Evolutionary conservation across 2,329 filamentous ascomycete genomes (phyloP).

Genomic region (Fusarium sp.): DNA sequence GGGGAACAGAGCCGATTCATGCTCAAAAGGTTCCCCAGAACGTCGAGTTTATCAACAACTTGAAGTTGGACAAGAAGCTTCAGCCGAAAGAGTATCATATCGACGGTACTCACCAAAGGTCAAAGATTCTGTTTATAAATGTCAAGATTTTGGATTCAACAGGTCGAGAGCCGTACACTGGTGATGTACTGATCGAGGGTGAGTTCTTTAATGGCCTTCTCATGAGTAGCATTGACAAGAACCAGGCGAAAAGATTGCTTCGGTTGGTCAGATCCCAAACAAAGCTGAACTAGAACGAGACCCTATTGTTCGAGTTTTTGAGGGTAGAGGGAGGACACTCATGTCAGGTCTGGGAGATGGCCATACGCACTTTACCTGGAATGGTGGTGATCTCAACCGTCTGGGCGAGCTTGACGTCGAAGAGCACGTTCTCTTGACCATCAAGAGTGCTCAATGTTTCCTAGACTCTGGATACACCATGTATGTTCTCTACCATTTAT

Average conservation of each 20-base stretch:
- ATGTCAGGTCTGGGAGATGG: conserved; percentile 26
- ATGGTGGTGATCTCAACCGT: conserved; percentile 23
- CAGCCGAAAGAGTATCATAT: background rate
- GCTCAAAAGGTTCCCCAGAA: background rate
- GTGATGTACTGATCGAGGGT: background rate
- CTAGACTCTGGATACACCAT: conserved; percentile 32
- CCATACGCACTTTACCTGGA: conserved; percentile 29
- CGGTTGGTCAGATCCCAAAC: background rate
- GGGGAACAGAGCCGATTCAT: conserved; percentile 8
- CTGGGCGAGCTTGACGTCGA: conserved; percentile 16
- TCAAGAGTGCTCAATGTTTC: conserved; percentile 24
- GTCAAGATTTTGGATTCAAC: background rate
- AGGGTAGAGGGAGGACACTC: conserved; percentile 19
- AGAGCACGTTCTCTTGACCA: conserved; percentile 26
- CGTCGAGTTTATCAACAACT: background rate
- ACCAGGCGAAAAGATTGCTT: background rate
- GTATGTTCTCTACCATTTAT: background rate
- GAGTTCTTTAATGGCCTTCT: background rate
- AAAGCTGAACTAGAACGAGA: background rate
- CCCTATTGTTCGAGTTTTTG: conserved; percentile 1
- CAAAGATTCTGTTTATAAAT: background rate
- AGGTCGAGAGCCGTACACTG: background rate
- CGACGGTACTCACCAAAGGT: background rate
- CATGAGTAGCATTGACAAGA: background rate
- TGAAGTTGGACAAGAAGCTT: background rate